Base-by-base conservation (phyloP, 2,329 filamentous ascomycete genomes). In the Xylaria polymorpha region DNA sequence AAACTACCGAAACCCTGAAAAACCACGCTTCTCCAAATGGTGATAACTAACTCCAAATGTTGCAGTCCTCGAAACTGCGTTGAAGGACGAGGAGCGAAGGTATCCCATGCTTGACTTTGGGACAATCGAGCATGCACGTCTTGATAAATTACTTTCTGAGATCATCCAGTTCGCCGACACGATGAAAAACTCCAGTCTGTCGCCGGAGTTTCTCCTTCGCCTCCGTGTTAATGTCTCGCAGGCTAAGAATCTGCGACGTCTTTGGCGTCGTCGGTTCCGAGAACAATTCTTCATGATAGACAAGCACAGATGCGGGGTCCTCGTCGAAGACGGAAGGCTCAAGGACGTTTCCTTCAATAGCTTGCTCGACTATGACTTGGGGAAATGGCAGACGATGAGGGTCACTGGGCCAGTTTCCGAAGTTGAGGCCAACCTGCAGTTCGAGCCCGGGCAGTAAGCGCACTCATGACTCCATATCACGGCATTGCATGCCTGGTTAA, bases 371-470 rank as follows among this genome's bases (percentile, higher is more conserved):
- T 77, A 79, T 25, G 69, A 75, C 15, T 65, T 77, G 56, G 77
- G 77, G 7, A 78, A 79, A 22, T 84, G 83, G 83, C 76, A 78
- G 59, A 79, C 81, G 3, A 78, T 48, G 51, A 66, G 73, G 37
- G 68, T 76, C 15, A 74, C 68, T 20, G 75, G 79, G 29, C 75
- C 78, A 10, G 72, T 83, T 9, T 83, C 82, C 1, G 83, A 81
- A 65, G 71, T 80, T 9, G 81, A 84, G 66, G 81, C 77, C 4
- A 82, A 83, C 57, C 72, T 79, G 22, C 75, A 81, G 41, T 86
- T 85, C 62, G 79, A 83, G 59, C 79, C 82, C 29, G 86, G 86
- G 66, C 79, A 85, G 85, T 88, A 77, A 79, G 84, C 77, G n/a
- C 3, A 20, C 12, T 37, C 14, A 8, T 20, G 12, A 18, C 20